These are phyloP conservation scores for Penicillium pulvis DNA, from an alignment of 495 filamentous ascomycete genomes.

Conservation along the genomic window DNA sequence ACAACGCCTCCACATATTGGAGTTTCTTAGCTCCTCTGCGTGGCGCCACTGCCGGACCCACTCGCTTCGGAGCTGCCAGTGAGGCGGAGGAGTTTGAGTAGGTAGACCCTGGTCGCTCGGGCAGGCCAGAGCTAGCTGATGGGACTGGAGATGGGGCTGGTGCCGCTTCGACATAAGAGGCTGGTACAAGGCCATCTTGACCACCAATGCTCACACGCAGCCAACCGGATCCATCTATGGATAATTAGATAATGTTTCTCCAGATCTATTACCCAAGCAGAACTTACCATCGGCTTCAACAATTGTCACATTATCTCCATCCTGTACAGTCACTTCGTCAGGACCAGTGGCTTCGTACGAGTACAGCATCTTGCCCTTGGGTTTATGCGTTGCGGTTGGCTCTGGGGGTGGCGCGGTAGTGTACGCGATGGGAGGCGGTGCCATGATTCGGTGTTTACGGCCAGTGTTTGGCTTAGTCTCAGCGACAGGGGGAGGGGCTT, in stretches of 20 bases:
- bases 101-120: slow-evolving; percentile 61
- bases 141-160: slow-evolving; percentile 45
- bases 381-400: slow-evolving; percentile 27
- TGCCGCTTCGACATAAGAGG: slow-evolving; percentile 71
- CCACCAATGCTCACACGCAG: slow-evolving; percentile 69
- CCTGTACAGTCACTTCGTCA: slow-evolving; percentile 78
- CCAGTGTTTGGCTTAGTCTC: slow-evolving; percentile 43
- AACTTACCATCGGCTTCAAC: slow-evolving; percentile 86
- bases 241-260: slow-evolving; percentile 9
- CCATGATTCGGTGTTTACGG: slow-evolving; percentile 72
- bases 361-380: slow-evolving; percentile 87
- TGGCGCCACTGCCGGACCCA: slow-evolving; percentile 91
- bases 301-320: slow-evolving; percentile 73
- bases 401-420: slow-evolving; percentile 60
- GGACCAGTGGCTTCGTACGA: slow-evolving; percentile 74
- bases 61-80: slow-evolving; percentile 68
- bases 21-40: slow-evolving; percentile 91
- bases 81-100: slow-evolving; percentile 84
- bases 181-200: slow-evolving; percentile 82
- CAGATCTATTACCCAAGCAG: not conserved
- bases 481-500: slow-evolving; percentile 30
- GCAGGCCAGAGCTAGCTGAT: slow-evolving; percentile 32
- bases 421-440: slow-evolving; percentile 84
- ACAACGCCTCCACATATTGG: slow-evolving; percentile 91
- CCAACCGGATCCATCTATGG: slow-evolving; percentile 87